A percentile compares a stretch with the other conserved stretches of the same genome.
phyloP scores from a whole-genome alignment of 140 eudicot species.

The Senecio squalidus region DNA sequence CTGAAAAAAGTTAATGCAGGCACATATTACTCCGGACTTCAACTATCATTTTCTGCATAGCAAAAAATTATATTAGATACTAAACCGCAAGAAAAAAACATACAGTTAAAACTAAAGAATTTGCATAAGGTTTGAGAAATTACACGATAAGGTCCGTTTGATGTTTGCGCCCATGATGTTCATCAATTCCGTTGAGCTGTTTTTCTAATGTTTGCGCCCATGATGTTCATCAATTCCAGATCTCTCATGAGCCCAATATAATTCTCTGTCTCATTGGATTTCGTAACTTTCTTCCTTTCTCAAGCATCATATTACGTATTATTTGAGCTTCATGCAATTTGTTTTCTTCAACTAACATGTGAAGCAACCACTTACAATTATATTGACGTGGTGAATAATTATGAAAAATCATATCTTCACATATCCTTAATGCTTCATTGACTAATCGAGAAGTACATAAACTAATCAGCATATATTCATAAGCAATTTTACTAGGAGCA shows the following conservation, averaged over 20 bases:
- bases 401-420: constrained; percentile 51
- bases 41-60: constrained; percentile 20
- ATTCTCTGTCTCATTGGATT: constrained; percentile 35
- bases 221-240: background rate
- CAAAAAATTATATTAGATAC: constrained; percentile 10
- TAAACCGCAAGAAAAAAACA: constrained; percentile 2
- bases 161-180: constrained; percentile 12
- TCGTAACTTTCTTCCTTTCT: constrained; percentile 17
- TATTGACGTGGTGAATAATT: constrained; percentile 37
- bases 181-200: constrained; percentile 1
- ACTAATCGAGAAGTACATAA: constrained; percentile 31
- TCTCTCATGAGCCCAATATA: constrained; percentile 20
- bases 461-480: constrained; percentile 41
- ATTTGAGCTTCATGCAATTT: constrained; percentile 29
- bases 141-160: constrained; percentile 9
- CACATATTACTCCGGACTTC: constrained; percentile 6
- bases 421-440: constrained; percentile 33
- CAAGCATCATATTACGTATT: constrained; percentile 23
- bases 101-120: background rate
- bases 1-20: constrained; percentile 16
- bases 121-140: background rate
- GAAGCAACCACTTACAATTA: constrained; percentile 39
- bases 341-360: constrained; percentile 34
- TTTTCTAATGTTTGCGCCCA: constrained; percentile 1
- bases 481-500: constrained; percentile 54